Evolutionary conservation across 306 rosid species (phyloP).

Genomic region (Cyamopsis tetragonoloba): DNA sequence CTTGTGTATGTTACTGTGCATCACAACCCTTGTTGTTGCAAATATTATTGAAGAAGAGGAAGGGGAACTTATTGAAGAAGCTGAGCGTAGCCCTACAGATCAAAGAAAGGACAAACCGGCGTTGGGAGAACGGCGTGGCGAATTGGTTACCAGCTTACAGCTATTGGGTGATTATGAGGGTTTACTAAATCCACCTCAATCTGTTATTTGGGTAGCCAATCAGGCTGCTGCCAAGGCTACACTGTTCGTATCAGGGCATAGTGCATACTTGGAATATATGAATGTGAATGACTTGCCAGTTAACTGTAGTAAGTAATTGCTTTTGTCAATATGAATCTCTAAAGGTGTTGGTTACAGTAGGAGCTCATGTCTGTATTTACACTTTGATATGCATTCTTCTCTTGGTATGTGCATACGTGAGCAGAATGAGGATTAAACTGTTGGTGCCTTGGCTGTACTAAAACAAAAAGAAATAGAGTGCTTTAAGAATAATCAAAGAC

Average conservation of each 20-base stretch:
- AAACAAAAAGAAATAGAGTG: conserved; percentile 6
- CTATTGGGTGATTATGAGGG: conserved; percentile 67
- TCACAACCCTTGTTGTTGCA: conserved; percentile 73
- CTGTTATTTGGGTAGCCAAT: conserved; percentile 61
- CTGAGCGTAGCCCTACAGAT: conserved; percentile 50
- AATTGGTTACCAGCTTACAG: conserved; percentile 75
- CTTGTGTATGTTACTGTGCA: conserved; percentile 81
- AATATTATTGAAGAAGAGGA: conserved; percentile 93
- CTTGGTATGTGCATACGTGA: neutral
- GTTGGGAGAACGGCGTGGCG: conserved; percentile 66
- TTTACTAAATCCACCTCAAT: conserved; percentile 73
- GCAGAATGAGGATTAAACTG: conserved; percentile 4
- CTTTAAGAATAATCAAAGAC: neutral
- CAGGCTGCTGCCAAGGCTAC: conserved; percentile 93
- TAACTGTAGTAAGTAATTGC: conserved; percentile 67
- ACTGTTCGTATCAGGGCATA: conserved; percentile 67
- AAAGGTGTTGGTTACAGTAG: conserved; percentile 12
- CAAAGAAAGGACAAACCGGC: conserved; percentile 59
- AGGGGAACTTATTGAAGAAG: conserved; percentile 67
- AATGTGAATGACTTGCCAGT: conserved; percentile 69
- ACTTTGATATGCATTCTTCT: neutral
- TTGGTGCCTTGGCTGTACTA: neutral
- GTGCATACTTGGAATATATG: conserved; percentile 59
- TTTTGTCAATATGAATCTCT: conserved; percentile 13
- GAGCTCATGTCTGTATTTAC: neutral